Conservation (phyloP, 192 early-diverging fungal species). For the Backusella circina region DNA sequence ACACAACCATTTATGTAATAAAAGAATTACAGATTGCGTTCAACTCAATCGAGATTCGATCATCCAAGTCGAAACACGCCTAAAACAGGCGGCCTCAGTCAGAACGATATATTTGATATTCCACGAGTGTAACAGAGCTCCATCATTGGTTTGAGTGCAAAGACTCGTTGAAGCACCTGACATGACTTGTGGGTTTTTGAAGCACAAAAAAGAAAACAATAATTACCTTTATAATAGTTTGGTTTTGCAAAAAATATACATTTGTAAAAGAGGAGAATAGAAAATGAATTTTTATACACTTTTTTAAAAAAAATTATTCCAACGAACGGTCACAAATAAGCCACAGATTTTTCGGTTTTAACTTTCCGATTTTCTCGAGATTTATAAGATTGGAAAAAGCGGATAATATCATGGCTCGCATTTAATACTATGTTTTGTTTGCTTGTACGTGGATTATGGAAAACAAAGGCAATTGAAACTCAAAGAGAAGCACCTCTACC, state of each 20-base stretch:
- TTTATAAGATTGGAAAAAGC: neutral
- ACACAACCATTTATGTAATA: slow-evolving; percentile 8
- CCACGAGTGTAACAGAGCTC: slow-evolving; percentile 32
- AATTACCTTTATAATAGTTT: neutral
- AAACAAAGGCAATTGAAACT: no score
- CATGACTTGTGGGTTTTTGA: slow-evolving; percentile 21
- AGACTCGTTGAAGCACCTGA: slow-evolving; percentile 19
- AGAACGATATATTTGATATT: slow-evolving; percentile 20
- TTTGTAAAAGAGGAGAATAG: neutral
- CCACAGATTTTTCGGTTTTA: neutral
- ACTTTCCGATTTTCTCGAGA: no score
- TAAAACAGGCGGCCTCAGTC: slow-evolving; percentile 26
- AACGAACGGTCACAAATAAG: neutral
- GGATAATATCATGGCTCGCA: no score
- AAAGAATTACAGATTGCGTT: slow-evolving; percentile 9
- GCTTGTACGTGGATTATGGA: no score
- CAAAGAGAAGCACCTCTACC: no score
- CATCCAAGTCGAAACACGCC: slow-evolving; percentile 14
- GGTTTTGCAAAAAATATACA: neutral
- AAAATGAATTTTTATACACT: neutral
- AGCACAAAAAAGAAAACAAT: slow-evolving; percentile 2
- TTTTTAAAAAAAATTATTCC: neutral
- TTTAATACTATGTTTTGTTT: no score
- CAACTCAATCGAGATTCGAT: slow-evolving; percentile 30
- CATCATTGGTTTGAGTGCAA: slow-evolving; percentile 11